A percentile compares a stretch with the other conserved stretches of the same genome.
Conservation (phyloP, 495 filamentous ascomycete species). For the Tuber brumale region DNA sequence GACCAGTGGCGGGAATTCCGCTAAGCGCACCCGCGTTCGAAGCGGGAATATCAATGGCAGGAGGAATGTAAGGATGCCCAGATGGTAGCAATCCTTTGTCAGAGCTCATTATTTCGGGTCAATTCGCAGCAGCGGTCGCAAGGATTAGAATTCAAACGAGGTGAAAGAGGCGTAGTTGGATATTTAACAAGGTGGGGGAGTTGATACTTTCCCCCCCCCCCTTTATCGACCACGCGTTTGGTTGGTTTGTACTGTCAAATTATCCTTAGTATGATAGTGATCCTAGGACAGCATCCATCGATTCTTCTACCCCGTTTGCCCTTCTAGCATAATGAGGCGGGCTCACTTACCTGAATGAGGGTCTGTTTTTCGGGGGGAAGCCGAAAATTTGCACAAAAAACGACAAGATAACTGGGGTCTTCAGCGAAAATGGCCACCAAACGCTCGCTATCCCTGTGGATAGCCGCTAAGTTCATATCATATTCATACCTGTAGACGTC, state of each 20-base stretch:
- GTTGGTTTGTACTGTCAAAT: neutral
- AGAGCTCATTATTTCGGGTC: constrained; percentile 1
- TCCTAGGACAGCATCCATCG: neutral
- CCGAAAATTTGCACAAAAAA: neutral
- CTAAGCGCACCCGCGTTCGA: neutral
- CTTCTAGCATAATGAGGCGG: neutral
- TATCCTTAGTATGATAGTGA: neutral
- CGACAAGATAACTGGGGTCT: neutral
- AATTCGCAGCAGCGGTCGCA: neutral
- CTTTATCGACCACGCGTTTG: neutral
- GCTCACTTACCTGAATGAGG: constrained; percentile 1
- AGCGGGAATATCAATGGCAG: neutral
- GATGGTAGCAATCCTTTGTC: neutral
- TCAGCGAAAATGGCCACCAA: neutral
- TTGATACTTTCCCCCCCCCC: neutral
- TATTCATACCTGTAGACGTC: neutral
- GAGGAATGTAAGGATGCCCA: constrained; percentile 4
- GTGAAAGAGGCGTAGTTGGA: neutral
- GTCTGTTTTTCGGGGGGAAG: neutral
- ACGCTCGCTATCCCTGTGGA: neutral
- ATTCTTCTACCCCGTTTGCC: neutral
- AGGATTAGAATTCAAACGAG: neutral
- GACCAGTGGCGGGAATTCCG: neutral
- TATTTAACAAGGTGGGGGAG: neutral
- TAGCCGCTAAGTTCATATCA: neutral